Percentiles rank a stretch among this genome's conserved stretches.
These are phyloP conservation scores for Malus hybrid DNA, from an alignment of 331 rosid species.

Conservation along the genomic window DNA sequence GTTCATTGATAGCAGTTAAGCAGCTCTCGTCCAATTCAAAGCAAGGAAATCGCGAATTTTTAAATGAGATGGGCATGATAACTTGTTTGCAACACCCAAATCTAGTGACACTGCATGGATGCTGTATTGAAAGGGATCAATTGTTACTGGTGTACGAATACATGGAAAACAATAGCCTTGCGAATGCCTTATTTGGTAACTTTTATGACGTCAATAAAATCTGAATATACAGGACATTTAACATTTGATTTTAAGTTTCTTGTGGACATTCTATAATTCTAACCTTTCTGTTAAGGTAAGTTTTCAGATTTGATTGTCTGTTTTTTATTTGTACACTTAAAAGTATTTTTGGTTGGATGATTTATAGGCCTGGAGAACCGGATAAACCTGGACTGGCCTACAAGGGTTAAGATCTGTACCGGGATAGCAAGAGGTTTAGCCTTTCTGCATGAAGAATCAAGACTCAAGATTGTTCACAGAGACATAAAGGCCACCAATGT, in stretches of 20 bases:
- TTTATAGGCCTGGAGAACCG: slow-evolving; percentile 15
- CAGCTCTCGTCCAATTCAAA: slow-evolving; percentile 60
- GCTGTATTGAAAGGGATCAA: slow-evolving; percentile 59
- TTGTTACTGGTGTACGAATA: slow-evolving; percentile 9
- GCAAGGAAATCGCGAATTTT: slow-evolving; percentile 61
- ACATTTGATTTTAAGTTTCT: neutral
- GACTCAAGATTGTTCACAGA: slow-evolving; percentile 58
- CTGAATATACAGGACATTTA: neutral
- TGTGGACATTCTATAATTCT: neutral
- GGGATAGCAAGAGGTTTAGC: slow-evolving; percentile 70
- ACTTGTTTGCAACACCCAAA: slow-evolving; percentile 70
- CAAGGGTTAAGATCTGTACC: slow-evolving; percentile 47
- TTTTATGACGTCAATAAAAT: neutral
- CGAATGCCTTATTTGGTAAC: slow-evolving; percentile 48
- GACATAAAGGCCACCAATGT: slow-evolving; percentile 71
- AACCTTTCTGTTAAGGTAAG: neutral
- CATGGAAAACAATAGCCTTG: slow-evolving; percentile 60
- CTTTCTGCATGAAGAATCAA: slow-evolving; percentile 70
- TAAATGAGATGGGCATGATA: slow-evolving; percentile 67
- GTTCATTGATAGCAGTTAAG: slow-evolving; percentile 57
- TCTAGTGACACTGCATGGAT: slow-evolving; percentile 73
- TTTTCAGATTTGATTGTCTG: neutral
- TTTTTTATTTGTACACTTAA: neutral
- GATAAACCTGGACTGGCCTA: slow-evolving; percentile 39
- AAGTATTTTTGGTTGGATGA: slow-evolving; percentile 11